These are phyloP conservation scores for Stagonosporopsis cucurbitacearum DNA, from an alignment of 2,329 filamentous ascomycete species.

Conservation along the genomic window DNA sequence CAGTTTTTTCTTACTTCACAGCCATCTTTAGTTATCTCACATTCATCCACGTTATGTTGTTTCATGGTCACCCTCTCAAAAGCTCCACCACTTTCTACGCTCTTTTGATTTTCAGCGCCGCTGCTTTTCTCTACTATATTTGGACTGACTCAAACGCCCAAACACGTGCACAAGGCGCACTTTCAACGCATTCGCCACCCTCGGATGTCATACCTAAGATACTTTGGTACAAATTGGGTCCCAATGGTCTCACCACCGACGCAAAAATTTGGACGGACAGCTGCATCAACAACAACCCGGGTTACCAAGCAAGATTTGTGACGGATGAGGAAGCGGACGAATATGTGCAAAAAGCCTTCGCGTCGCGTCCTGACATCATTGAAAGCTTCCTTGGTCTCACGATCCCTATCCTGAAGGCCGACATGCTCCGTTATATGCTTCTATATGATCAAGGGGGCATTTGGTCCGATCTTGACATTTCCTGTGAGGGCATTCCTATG, in stretches of 20 bases:
- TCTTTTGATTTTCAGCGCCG: background rate
- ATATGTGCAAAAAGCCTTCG: background rate
- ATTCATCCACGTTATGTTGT: background rate
- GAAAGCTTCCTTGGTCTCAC: background rate
- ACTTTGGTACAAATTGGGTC: slow-evolving; percentile 52
- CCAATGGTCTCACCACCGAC: slow-evolving; percentile 43
- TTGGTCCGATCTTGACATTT: background rate
- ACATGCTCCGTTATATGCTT: slow-evolving; percentile 1
- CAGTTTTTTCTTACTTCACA: background rate
- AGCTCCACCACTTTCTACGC: background rate
- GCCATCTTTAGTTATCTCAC: background rate
- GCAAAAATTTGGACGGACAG: slow-evolving; percentile 41
- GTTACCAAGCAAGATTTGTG: slow-evolving; percentile 38
- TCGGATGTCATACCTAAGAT: slow-evolving; percentile 36
- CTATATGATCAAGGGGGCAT: slow-evolving; percentile 1
- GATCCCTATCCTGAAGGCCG: background rate
- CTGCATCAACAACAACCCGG: slow-evolving; percentile 40
- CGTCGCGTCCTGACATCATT: background rate
- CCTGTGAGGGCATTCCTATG: slow-evolving; percentile 1
- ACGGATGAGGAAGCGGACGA: slow-evolving; percentile 33
- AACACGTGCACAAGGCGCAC: background rate
- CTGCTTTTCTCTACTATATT: background rate
- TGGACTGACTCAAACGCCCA: background rate
- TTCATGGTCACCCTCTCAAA: background rate
- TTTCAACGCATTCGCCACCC: background rate